Conservation (phyloP, 2,329 filamentous ascomycete genomes). For the Chaetomium olivaceum region DNA sequence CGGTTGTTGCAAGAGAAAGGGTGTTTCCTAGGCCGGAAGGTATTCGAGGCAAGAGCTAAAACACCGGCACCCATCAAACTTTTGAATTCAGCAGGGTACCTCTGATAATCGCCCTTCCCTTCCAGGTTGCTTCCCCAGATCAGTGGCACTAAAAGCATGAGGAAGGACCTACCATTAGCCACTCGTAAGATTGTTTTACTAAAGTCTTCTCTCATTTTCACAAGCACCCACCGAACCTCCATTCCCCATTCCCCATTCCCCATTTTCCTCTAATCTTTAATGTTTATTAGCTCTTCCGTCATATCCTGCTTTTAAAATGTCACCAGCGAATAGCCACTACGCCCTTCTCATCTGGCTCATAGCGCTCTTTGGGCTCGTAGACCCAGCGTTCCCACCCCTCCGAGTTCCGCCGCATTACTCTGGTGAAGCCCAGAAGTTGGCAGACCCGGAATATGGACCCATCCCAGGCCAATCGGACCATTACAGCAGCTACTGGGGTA, state of each 20-base stretch:
- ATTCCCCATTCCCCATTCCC: not conserved
- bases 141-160: not conserved
- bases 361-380: constrained; percentile 3
- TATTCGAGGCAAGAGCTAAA: not conserved
- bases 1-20: not conserved
- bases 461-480: constrained; percentile 29
- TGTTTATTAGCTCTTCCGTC: not conserved
- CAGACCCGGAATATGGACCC: constrained; percentile 28
- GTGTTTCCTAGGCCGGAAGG: not conserved
- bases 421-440: constrained; percentile 26
- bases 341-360: not conserved
- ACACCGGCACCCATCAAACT: not conserved
- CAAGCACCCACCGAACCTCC: not conserved
- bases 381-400: not conserved
- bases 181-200: no score
- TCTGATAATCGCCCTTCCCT: not conserved
- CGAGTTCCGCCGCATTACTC: constrained; percentile 17
- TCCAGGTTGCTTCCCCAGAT: no score
- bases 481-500: constrained; percentile 29
- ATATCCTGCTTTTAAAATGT: not conserved
- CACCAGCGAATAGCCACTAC: not conserved
- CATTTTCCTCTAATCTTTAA: not conserved
- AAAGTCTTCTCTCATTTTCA: not conserved
- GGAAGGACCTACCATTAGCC: no score
- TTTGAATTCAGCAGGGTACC: not conserved